Evolutionary conservation across 345 rosid species (phyloP).

Genomic region (Dimocarpus longan): DNA sequence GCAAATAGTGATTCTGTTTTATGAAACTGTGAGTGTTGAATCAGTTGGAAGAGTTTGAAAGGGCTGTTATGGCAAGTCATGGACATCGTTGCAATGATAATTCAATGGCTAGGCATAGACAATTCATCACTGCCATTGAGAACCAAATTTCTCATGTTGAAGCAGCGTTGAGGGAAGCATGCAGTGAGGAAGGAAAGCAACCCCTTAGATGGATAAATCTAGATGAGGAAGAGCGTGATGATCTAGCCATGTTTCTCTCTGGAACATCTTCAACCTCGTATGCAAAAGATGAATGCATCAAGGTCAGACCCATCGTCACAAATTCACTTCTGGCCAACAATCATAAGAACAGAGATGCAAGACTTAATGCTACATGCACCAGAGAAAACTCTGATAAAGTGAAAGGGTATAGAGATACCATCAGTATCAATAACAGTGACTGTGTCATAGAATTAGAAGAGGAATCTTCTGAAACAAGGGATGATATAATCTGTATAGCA

Average conservation of each 20-base stretch:
- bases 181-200: constrained; percentile 60
- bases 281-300: constrained; percentile 36
- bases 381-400: constrained; percentile 30
- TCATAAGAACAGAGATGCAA: constrained; percentile 32
- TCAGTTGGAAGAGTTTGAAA: constrained; percentile 89
- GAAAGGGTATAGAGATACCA: constrained; percentile 33
- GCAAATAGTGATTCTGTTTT: background rate
- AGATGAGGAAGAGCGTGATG: constrained; percentile 80
- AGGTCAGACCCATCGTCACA: constrained; percentile 27
- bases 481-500: constrained; percentile 31
- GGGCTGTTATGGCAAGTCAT: constrained; percentile 66
- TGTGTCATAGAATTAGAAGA: constrained; percentile 45
- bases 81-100: constrained; percentile 49
- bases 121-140: constrained; percentile 71
- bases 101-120: constrained; percentile 65
- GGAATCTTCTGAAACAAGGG: constrained; percentile 38
- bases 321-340: constrained; percentile 33
- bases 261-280: constrained; percentile 48
- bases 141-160: constrained; percentile 67
- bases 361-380: constrained; percentile 34
- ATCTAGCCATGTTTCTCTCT: constrained; percentile 77
- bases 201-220: constrained; percentile 73
- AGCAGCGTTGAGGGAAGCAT: constrained; percentile 52
- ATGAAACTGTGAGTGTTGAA: constrained; percentile 29
- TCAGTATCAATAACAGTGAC: constrained; percentile 30